phyloP scores from a whole-genome alignment of 345 rosid species.

The Orychophragmus violaceus region DNA sequence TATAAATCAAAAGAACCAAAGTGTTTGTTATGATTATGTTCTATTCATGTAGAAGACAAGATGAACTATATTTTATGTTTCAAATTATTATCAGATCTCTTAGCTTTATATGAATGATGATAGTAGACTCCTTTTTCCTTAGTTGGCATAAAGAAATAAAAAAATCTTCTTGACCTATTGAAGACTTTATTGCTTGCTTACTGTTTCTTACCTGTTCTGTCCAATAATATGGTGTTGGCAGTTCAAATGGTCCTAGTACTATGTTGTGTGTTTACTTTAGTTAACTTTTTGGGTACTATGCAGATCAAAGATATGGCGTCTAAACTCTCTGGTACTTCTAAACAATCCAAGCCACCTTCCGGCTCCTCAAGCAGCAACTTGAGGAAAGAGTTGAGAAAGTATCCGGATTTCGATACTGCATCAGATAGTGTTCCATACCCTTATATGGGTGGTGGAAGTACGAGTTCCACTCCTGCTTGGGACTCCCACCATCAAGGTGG shows the following conservation, averaged over 20 bases:
- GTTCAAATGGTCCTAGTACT: slow-evolving; percentile 1
- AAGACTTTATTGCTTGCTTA: slow-evolving; percentile 5
- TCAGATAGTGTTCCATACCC: slow-evolving; percentile 80
- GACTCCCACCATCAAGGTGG: slow-evolving; percentile 50
- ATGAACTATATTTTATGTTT: slow-evolving; percentile 27
- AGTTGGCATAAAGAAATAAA: slow-evolving; percentile 6
- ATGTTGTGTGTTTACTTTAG: slow-evolving; percentile 3
- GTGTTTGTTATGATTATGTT: slow-evolving; percentile 33
- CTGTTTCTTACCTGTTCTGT: slow-evolving; percentile 19
- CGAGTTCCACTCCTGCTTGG: slow-evolving; percentile 95
- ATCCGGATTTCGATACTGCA: slow-evolving; percentile 69
- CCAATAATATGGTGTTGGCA: background rate
- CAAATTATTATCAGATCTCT: slow-evolving; percentile 29
- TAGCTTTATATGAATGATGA: slow-evolving; percentile 23
- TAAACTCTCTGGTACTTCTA: slow-evolving; percentile 67
- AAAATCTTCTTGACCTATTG: slow-evolving; percentile 19
- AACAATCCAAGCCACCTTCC: slow-evolving; percentile 72
- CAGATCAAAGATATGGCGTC: slow-evolving; percentile 97
- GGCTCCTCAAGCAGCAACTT: slow-evolving; percentile 59
- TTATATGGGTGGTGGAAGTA: slow-evolving; percentile 37
- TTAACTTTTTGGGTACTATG: slow-evolving; percentile 4
- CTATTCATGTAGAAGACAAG: slow-evolving; percentile 30
- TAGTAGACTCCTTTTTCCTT: slow-evolving; percentile 26
- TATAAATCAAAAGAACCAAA: slow-evolving; percentile 24
- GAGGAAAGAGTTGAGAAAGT: slow-evolving; percentile 57